Base-by-base conservation (phyloP, 208 protist species). In the Trypanosoma cruzi region DNA sequence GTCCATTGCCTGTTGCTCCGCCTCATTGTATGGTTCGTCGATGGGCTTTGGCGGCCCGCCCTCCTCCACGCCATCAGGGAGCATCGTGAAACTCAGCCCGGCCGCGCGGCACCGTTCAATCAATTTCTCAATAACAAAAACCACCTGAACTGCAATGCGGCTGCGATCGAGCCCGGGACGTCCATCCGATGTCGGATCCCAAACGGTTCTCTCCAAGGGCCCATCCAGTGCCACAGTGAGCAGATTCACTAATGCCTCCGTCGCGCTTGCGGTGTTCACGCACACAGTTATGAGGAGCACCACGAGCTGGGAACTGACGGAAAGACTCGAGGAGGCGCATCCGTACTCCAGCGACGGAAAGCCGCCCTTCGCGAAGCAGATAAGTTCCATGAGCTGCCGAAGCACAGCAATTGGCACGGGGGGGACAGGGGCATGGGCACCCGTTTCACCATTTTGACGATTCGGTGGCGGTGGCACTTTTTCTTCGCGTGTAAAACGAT, bases 31-130 rank as follows among this genome's bases (percentile, higher is more conserved):
- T 4, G 74, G 53, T 26, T 61, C 72, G 40, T 84, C 71, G 13
- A 72, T 57, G 36, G 57, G 46, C 26, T 42, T 74, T 6, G 61
- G 37, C n/a, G 77, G 53, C 37, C 81, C 82, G 22, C 57, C 42
- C 24, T 76, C 76, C 29, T 83, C 72, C 6, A 79, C 71, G 42
- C 63, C 56, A 32, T 75, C 71, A 18, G 71, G 71, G 18, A 75
- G 55, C 28, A 55, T 75, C 28, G 48, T 65, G 44, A 75, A 68
- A 54, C 63, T 65, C 48, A 75, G 22, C 24, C 63, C 71, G 10
- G 57, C 63, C 2, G 71, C 46, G 44, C 71, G 71, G 37, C 71
- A 75, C 2, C 71, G 56, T 20, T 64, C 56, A 57, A 69, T 58
- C n/a, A 75, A 59, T 20, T 67, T 66, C 20, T 61, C 31, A 52